Conservation (phyloP, 257 asterid species). For the Primulina huaijiensis region DNA sequence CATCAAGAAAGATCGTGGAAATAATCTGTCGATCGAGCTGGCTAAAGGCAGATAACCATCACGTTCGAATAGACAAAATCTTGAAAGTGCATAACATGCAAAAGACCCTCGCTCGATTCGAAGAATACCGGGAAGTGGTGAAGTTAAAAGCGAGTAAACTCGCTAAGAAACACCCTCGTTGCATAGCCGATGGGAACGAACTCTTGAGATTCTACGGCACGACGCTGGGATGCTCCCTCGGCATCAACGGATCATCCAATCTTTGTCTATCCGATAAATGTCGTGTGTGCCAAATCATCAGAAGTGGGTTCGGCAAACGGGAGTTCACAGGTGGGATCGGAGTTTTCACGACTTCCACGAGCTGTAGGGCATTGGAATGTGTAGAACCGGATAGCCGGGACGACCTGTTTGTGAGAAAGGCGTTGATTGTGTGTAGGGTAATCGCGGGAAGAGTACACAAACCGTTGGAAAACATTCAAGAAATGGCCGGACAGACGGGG, state of each 20-base stretch:
- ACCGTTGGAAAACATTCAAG: slow-evolving; percentile 75
- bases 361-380: slow-evolving; percentile 70
- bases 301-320: slow-evolving; percentile 58
- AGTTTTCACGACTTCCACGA: slow-evolving; percentile 81
- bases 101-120: slow-evolving; percentile 65
- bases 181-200: slow-evolving; percentile 90
- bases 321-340: slow-evolving; percentile 62
- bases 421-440: slow-evolving; percentile 80
- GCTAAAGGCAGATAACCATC: slow-evolving; percentile 51
- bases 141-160: slow-evolving; percentile 70
- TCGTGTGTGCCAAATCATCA: slow-evolving; percentile 62
- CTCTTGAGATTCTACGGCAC: slow-evolving; percentile 76
- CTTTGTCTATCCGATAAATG: slow-evolving; percentile 72
- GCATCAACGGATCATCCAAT: slow-evolving; percentile 59
- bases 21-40: slow-evolving; percentile 80
- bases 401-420: slow-evolving; percentile 43
- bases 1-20: slow-evolving; percentile 84
- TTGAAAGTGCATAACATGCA: slow-evolving; percentile 75
- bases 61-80: slow-evolving; percentile 63
- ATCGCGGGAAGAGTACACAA: slow-evolving; percentile 90
- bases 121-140: slow-evolving; percentile 74
- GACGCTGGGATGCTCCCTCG: slow-evolving; percentile 62
- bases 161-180: slow-evolving; percentile 80
- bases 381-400: slow-evolving; percentile 31
- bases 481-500: slow-evolving; percentile 64